Percentiles rank a stretch among this genome's conserved stretches.
These are phyloP conservation scores for Hypoxylon cercidicola DNA, from an alignment of 495 filamentous ascomycete genomes.

Conservation along the genomic window DNA sequence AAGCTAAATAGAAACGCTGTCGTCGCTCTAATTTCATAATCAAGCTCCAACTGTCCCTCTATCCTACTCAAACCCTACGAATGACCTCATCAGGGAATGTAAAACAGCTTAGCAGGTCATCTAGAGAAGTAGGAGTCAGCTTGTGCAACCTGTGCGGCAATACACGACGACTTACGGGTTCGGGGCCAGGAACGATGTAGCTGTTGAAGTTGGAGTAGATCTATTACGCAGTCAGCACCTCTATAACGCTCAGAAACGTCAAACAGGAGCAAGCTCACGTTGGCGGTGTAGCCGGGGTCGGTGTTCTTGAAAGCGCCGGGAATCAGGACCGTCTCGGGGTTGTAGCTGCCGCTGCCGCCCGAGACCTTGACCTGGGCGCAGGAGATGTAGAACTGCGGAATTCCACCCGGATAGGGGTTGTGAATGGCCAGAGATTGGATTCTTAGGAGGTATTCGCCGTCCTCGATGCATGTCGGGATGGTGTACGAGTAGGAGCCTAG, in stretches of 20 bases:
- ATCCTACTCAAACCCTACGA: neutral
- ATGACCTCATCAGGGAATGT: neutral
- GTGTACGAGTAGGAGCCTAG: conserved; percentile 52
- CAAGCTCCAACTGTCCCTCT: neutral
- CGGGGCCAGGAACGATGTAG: conserved; percentile 44
- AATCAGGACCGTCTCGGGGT: conserved; percentile 56
- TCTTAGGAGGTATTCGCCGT: conserved; percentile 66
- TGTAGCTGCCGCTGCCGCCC: conserved; percentile 45
- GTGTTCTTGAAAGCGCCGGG: conserved; percentile 60
- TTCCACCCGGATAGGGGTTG: conserved; percentile 54
- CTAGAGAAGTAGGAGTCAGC: conserved; percentile 14
- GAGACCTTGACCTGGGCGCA: conserved; percentile 48
- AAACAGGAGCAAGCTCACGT: conserved; percentile 33
- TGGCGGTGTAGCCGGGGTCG: conserved; percentile 57
- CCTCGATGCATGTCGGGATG: conserved; percentile 56
- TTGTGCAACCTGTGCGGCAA: neutral
- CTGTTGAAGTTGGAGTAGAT: conserved; percentile 43
- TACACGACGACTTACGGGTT: conserved; percentile 28
- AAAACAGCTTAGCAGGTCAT: conserved; percentile 26
- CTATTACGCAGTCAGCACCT: conserved; percentile 17
- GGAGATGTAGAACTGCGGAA: conserved; percentile 46
- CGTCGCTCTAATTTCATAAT: neutral
- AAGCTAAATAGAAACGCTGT: too few species aligned
- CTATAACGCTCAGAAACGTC: neutral
- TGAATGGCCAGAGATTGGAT: conserved; percentile 65